Percentiles rank a stretch among this genome's conserved stretches.
Conservation (phyloP, 768 basidiomycete genomes). For the Termitomyces sp. region DNA sequence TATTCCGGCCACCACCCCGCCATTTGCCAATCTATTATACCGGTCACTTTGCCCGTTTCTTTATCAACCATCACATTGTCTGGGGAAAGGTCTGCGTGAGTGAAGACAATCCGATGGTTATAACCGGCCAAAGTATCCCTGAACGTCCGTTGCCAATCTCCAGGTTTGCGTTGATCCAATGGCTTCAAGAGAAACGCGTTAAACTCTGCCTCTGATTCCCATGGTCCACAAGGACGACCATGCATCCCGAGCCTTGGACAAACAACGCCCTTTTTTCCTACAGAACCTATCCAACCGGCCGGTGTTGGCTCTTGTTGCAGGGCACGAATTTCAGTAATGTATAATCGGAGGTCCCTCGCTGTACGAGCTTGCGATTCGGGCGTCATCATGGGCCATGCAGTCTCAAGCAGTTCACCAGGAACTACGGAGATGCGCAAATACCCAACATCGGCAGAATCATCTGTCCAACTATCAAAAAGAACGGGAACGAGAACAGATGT, state of each 20-base stretch:
- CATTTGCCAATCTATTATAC: conserved; percentile 17
- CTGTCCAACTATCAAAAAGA: neutral
- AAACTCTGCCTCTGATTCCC: neutral
- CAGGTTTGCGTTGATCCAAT: neutral
- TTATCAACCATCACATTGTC: neutral
- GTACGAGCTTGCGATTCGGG: neutral
- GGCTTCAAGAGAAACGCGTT: neutral
- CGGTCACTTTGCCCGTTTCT: conserved; percentile 11
- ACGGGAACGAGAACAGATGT: neutral
- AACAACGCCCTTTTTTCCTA: neutral
- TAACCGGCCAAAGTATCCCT: neutral
- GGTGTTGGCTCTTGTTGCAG: neutral
- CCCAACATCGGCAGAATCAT: neutral
- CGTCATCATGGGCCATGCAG: neutral
- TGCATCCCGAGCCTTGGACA: neutral
- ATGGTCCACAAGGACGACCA: neutral
- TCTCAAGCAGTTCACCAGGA: neutral
- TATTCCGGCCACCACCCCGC: conserved; percentile 16
- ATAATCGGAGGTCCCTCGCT: neutral
- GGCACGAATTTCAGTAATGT: neutral
- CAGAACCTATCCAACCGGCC: neutral
- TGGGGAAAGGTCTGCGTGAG: neutral
- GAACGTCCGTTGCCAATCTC: neutral
- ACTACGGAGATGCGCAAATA: neutral
- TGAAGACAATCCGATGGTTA: neutral